Base-by-base conservation (phyloP, 441 rosid species). In the Gossypium davidsonii region DNA sequence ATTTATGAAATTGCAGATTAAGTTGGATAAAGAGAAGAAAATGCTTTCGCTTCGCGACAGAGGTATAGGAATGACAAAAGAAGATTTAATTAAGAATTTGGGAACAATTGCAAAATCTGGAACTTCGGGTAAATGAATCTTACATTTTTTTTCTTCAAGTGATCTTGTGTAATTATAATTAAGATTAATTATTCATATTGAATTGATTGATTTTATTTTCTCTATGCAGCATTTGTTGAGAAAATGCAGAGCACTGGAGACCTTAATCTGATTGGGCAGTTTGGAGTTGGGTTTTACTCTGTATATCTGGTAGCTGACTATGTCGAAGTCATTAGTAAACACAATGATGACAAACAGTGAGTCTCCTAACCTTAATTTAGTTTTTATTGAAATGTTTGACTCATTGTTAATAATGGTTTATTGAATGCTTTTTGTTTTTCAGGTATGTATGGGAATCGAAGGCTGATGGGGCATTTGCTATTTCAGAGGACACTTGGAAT, bases 401-500 rank as follows among this genome's bases (percentile, higher is more conserved):
- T 75, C 25, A 58, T 10, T 25, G 3, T 57, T 34, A 62, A 68
- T 75, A 71, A 67, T 73, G 12, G 39, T 55, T 66, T 51, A 70
- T 68, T 12, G 20, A 28, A 31, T 28, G 12, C 46, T 20, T 70
- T 74, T 67, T 75, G 21, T 8, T 55, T 46, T 72, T 75, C 76
- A 94, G 99, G 85, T 79, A 92, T 74, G 94, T 94, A 0, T 94
- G 99, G 99, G 99, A 94, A 80, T 94, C 99, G 37, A 94, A 90
- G 84, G 97, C 99, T 76, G 98, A 94, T 63, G 99, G 99, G 59
- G 97, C 97, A 73, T 94, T 94, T 78, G 96, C 99, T 39, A 89
- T 94, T 69, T 92, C 98, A 0, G 98, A 94, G 87, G 99, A 94
- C 70, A 89, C 93, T 7, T 94, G 99, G 99, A 94, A 94, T 77